phyloP scores from a whole-genome alignment of 1,284 basidiomycete species.

The Moniliophthora roreri region DNA sequence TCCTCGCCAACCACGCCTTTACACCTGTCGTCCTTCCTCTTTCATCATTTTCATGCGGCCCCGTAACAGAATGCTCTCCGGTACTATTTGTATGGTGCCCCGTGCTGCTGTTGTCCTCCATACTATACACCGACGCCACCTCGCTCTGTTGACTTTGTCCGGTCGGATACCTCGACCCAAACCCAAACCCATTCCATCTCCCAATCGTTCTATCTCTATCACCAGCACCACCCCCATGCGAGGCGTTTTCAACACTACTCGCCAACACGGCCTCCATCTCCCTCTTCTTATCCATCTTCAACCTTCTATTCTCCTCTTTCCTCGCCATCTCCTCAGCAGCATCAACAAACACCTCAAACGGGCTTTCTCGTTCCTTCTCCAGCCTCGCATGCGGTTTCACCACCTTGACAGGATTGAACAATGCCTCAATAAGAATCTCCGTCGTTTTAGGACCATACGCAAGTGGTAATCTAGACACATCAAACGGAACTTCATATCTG shows the following conservation, averaged over 20 bases:
- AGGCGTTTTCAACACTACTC: background rate
- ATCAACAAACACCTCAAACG: slow-evolving; percentile 4
- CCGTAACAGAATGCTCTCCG: too few species aligned
- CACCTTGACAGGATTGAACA: slow-evolving; percentile 63
- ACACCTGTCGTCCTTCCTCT: too few species aligned
- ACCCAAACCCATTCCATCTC: too few species aligned
- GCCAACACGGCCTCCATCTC: background rate
- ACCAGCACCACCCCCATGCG: too few species aligned
- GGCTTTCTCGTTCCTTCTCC: background rate
- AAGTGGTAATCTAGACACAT: slow-evolving; percentile 46
- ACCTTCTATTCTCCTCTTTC: background rate
- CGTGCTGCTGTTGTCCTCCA: too few species aligned
- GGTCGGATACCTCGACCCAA: too few species aligned
- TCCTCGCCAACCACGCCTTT: too few species aligned
- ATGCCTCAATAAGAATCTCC: slow-evolving; percentile 70
- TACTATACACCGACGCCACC: too few species aligned
- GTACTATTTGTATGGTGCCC: too few species aligned
- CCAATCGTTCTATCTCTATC: too few species aligned
- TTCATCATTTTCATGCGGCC: too few species aligned
- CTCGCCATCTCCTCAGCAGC: background rate
- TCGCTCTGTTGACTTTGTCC: too few species aligned
- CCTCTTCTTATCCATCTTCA: background rate
- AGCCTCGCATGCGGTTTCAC: background rate
- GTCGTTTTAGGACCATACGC: slow-evolving; percentile 60
- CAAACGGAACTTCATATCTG: slow-evolving; percentile 32